Base-by-base conservation (phyloP, 1,284 basidiomycete genomes). In the Boletus mariae region DNA sequence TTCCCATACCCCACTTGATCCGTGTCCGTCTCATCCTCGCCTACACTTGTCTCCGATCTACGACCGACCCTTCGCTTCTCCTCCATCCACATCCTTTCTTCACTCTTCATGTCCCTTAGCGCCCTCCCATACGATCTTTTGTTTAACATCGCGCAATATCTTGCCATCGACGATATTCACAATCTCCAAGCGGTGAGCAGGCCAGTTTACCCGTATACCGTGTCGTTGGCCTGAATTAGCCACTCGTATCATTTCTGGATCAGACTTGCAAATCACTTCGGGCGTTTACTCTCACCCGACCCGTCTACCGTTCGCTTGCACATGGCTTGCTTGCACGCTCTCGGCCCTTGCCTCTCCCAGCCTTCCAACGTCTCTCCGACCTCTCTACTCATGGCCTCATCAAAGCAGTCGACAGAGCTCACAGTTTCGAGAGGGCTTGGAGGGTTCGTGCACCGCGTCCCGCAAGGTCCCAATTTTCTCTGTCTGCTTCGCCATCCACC, bases 61-160 rank as follows among this genome's bases (percentile, higher is more conserved):
- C 46, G 7, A 28, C 45, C 44, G 34, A 45, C 47, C 23, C 26
- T 23, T 29, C 4, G 1, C n/a, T 41, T 8, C 17, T 29, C n/a
- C 11, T 29, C 11, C 17, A 29, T 44, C 20, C 25, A 26, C 17
- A 11, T 32, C 34, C 44, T 17, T 20, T 20, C 20, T 40, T 32
- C 2, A 7, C 10, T 13, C 20, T 1, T 26, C 52, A 68, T 68
- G 67, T 61, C 64, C 17, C 71, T 86, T 46, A 73, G 73, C 52
- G 73, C 70, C 4, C 72, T 87, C 17, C 84, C 85, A 0, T 86
- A 87, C 68, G 85, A 87, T 71, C 71, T 87, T n/a, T 65, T 87
- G 43, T 74, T 87, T 50, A 82, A 83, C 68, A 78, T 87, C 63
- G 77, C 82, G 3, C 75, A 75, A 40, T 79, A 82, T 68, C 75